Base-by-base conservation (phyloP, 805 yeast species). In the Blastobotrys chiropterorum region DNA sequence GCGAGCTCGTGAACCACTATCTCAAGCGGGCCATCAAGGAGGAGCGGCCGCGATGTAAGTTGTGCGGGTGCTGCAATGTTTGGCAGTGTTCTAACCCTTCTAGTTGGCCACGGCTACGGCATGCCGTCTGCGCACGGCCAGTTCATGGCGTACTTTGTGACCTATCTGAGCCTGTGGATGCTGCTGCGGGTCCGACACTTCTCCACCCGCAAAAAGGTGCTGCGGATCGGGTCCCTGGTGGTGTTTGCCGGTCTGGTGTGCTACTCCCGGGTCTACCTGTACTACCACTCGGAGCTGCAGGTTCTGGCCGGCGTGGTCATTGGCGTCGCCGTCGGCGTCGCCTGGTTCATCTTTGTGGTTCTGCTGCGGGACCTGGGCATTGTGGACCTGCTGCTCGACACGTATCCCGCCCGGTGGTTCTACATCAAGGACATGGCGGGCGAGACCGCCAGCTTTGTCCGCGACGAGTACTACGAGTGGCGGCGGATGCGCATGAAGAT, bases 121-220 rank as follows among this genome's bases (percentile, higher is more conserved):
- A 92, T 92, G 97, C 99, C 99, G 0, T 82, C 90, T 49, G 97
- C 99, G 1, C 99, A 92, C 68, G 82, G 96, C 0, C 99, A 92
- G 69, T 94, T 90, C 67, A 86, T 92, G 90, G 95, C 96, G 1
- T 94, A 82, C 64, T 82, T 85, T 56, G 76, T 55, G 53, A 75
- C 60, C 11, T 67, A 71, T 48, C 54, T 68, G 5, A 48, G 59
- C 15, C 45, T 67, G 44, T 69, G 73, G 65, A 62, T 67, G 60
- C 49, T 46, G 41, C 54, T 59, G 45, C 50, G 66, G 16, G 67
- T 62, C 11, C 62, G 63, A 2, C 65, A 65, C 42, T 63, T 61
- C 49, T 54, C 67, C n/a, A 50, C 56, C 5, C 48, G 53, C 17
- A 64, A 62, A 44, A 59, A 59, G 53, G 30, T 58, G 11, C 44